Base-by-base conservation (phyloP, 176 grass and related monocot genomes). In the Juncus effusus region DNA sequence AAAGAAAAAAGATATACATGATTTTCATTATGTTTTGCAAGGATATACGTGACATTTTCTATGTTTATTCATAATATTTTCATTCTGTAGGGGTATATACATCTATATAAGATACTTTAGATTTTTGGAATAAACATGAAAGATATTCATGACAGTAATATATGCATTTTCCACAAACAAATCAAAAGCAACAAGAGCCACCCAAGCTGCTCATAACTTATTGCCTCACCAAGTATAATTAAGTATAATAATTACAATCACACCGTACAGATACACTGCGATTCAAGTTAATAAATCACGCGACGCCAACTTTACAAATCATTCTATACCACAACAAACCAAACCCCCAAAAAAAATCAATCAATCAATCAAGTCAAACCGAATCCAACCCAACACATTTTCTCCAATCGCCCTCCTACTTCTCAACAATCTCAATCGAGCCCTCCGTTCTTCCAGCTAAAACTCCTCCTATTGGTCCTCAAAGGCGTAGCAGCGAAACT, bases 401-500 rank as follows among this genome's bases (percentile, higher is more conserved):
- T 57, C 69, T 11, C 74, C 54, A 74, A 38, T 59, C 19, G 19
- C 19, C 19, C 19, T 28, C 19, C 19, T 28, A 28, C 19, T 28
- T 28, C 19, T 28, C 19, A 6, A 60, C 5, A 16, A 13, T 61
- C 45, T n/a, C 38, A 54, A 74, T 62, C 73, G 40, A 60, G 49
- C 45, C 53, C 77, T 38, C 16, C 67, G 16, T 38, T 35, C 14
- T 14, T 67, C 73, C 84, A 91, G 61, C 75, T 83, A 81, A 84
- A 92, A 63, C 82, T 77, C 81, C 64, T 82, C 16, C 71, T 77
- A 10, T 81, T 86, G 53, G 15, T 38, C n/a, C 44, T 63, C 53
- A 60, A 82, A 28, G 81, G 68, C 45, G 90, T 80, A 15, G 88
- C 45, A 13, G 79, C 72, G 51, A 97, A 89, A 78, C 76, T 86